Evolutionary conservation across 2,329 filamentous ascomycete species (phyloP), one percentile per base, ranked within the genome.

Genomic region (Stemphylium beticola): DNA sequence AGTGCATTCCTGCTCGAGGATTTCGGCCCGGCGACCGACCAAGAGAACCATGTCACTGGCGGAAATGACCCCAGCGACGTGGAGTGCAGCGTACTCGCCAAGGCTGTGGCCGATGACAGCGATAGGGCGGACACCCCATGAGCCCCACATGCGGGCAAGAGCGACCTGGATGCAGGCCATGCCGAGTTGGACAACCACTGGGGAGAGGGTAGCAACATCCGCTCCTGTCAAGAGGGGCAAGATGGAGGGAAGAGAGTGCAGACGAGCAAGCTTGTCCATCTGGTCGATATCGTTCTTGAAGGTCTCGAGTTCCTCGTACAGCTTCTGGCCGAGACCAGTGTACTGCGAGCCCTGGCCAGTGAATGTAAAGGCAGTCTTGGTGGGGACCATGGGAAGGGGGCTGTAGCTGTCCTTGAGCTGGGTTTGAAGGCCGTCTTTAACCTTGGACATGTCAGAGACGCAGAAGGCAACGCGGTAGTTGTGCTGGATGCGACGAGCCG

Each of bases 21-120:
- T 78, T 67, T 83, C 78, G 14, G 89, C 89, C 59, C 90, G 84
- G 48, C 80, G 79, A 34, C 89, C 89, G 17, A 92, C 88, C 1
- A 93, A 80, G 60, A 87, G 87, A 50, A 93, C 83, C 67, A 88
- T 85, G 69, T 92, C 89, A 62, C 84, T 85, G 17, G 84, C 86
- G 15, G 87, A 89, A 26, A 91, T 78, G 14, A 91, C 87, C 44
- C 88, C 89, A 48, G 89, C 87, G 36, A 87, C 81, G 65, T 89
- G 82, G 10, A 92, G 82, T 36, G 89, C 88, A 33, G 89, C 87
- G 65, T 91, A 91, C 72, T 92, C 88, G 48, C 89, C 89, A 24
- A 92, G 77, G 63, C 87, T 90, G 73, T 82, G 80, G 33, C 80
- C 80, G 57, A 82, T 79, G 53, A 82, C 83, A 14, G 82, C 79